These are phyloP conservation scores for Asparagopsis taxiformis DNA, from an alignment of 31 red algal species.

Conservation along the genomic window DNA sequence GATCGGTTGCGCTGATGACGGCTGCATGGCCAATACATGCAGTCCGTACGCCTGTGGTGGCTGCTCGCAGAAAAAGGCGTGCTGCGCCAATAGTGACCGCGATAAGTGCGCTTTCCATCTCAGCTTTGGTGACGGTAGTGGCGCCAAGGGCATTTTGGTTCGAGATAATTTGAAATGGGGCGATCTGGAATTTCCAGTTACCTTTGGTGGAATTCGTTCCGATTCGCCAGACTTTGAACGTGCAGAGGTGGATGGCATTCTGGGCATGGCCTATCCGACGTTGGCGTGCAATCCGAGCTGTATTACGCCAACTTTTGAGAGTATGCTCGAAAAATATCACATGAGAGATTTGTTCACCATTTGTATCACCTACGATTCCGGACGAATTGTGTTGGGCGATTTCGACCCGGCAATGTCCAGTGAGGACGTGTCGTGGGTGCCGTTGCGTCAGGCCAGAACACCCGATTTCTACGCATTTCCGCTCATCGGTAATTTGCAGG, in stretches of 20 bases:
- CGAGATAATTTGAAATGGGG: constrained; percentile 64
- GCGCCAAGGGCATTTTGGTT: constrained; percentile 78
- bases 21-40: constrained; percentile 54
- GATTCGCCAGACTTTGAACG: constrained; percentile 83
- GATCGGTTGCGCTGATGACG: constrained; percentile 51
- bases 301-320: constrained; percentile 77
- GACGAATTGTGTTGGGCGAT: constrained; percentile 80
- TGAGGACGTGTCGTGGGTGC: constrained; percentile 62
- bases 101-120: constrained; percentile 87
- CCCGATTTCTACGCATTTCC: constrained; percentile 77
- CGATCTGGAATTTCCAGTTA: constrained; percentile 63
- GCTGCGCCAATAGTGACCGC: constrained; percentile 62
- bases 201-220: constrained; percentile 76
- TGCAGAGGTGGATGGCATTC: constrained; percentile 79
- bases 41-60: constrained; percentile 47
- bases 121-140: constrained; percentile 87
- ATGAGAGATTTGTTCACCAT: constrained; percentile 79
- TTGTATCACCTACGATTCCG: constrained; percentile 77
- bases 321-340: constrained; percentile 26
- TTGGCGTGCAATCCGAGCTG: constrained; percentile 89
- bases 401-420: constrained; percentile 55
- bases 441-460: constrained; percentile 46
- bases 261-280: constrained; percentile 80
- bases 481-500: constrained; percentile 55
- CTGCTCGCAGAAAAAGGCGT: constrained; percentile 58